Conservation (phyloP, 78 protist species). For the Cavenderia fasciculata region DNA sequence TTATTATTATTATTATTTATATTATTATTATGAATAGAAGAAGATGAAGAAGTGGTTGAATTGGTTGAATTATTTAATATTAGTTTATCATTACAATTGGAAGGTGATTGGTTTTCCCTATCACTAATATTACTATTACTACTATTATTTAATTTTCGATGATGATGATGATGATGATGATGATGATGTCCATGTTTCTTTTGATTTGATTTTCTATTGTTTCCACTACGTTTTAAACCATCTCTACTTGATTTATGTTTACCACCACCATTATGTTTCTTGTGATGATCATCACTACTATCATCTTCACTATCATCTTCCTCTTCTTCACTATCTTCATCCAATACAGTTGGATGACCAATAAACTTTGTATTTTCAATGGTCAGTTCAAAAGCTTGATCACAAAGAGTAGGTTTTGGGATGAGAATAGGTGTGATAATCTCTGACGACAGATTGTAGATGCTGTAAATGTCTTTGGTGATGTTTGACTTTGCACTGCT, state of each 20-base stretch:
- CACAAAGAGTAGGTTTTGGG: slow-evolving; percentile 75
- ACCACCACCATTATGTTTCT: background rate
- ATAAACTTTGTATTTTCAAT: slow-evolving; percentile 59
- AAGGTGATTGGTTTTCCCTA: background rate
- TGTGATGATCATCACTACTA: background rate
- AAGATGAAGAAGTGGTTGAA: no score
- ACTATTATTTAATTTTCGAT: background rate
- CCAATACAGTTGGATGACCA: slow-evolving; percentile 60
- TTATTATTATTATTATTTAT: background rate
- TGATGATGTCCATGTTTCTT: background rate
- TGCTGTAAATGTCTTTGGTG: background rate
- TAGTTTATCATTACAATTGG: background rate
- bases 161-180: background rate
- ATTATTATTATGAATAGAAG: background rate
- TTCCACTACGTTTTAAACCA: background rate
- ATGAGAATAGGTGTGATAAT: slow-evolving; percentile 67
- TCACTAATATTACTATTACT: background rate
- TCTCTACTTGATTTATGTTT: background rate
- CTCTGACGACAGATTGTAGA: slow-evolving; percentile 76
- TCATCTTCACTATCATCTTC: slow-evolving; percentile 30
- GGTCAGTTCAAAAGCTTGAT: slow-evolving; percentile 57
- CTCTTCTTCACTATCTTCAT: background rate
- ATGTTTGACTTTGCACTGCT: background rate
- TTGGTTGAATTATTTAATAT: no score
- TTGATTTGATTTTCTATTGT: background rate